Base-by-base conservation (phyloP, 129 eudicot species). In the Scalesia atractyloides region DNA sequence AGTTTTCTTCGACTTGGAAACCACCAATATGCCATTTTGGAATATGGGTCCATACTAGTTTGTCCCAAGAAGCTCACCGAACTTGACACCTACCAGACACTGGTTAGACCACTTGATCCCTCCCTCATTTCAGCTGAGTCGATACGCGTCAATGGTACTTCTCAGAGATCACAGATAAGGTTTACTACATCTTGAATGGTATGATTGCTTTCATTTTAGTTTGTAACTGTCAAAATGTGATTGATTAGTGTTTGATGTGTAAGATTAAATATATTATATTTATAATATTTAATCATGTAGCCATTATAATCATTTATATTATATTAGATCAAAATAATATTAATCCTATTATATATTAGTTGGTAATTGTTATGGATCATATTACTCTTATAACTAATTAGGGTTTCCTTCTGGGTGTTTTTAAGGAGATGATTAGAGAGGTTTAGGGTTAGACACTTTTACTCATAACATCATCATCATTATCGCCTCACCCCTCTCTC, bases 1-100 rank as follows among this genome's bases (percentile, higher is more conserved):
- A 19, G 97, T 70, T 9, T 95, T 95, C 80, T 90, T 95, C 81
- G 99, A 95, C 82, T 63, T 95, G 50, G 99, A 95, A 81, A 95
- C 99, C 3, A 95, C 91, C 34, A 4, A 30, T 2, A 53, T 47
- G 86, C 91, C 19, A 77, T 95, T 2, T 50, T 95, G 60, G 96
- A 95, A 76, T 95, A 90, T 66, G 97, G 99, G 51, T 86, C 97
- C 48, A 95, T 95, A 43, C 67, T 90, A 46, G 97, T 95, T 20
- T 95, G 97, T 74, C 97, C 99, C 3, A 83, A 72, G 75, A 95
- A 86, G 83, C 94, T 95, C 6, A 75, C 79, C 33, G 97, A 95
- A 85, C 90, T 90, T 4, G 85, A 86, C 30, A 86, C 70, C 73
- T 95, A 84, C 86, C 82, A 89, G 5, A 84, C 97, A 17, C 73